Evolutionary conservation across 768 basidiomycete species (phyloP).

Genomic region (Mrakia gelida): DNA sequence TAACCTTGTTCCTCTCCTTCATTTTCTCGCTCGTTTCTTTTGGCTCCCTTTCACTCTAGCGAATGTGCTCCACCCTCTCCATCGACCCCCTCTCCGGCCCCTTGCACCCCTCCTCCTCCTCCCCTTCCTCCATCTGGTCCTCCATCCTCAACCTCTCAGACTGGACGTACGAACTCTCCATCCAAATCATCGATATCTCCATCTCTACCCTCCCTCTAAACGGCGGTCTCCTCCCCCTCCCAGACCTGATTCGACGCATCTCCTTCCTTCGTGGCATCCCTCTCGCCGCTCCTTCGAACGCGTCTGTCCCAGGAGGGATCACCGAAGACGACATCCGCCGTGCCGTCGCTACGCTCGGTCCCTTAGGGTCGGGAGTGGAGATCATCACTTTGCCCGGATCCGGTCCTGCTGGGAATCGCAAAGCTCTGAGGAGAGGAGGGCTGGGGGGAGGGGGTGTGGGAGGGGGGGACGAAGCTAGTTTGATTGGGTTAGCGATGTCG

Average conservation of each 20-base stretch:
- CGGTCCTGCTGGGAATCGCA: constrained; percentile 49
- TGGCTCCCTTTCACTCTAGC: background rate
- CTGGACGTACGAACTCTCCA: constrained; percentile 92
- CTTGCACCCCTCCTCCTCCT: constrained; percentile 47
- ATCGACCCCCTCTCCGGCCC: constrained; percentile 91
- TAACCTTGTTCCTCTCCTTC: background rate
- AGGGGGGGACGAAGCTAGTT: constrained; percentile 74
- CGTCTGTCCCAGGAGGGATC: constrained; percentile 58
- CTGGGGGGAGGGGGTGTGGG: constrained; percentile 89
- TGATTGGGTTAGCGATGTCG: constrained; percentile 57
- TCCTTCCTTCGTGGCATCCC: constrained; percentile 62
- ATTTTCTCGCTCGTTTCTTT: too few relatives aligned
- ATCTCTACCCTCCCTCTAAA: constrained; percentile 53
- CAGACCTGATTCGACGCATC: constrained; percentile 74
- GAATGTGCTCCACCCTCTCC: constrained; percentile 87
- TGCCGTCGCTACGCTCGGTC: constrained; percentile 79
- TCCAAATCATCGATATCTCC: constrained; percentile 72
- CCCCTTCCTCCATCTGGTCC: constrained; percentile 62
- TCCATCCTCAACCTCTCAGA: constrained; percentile 74
- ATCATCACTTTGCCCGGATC: constrained; percentile 67
- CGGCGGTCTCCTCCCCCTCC: constrained; percentile 86
- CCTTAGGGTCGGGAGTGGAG: constrained; percentile 87
- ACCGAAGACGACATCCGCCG: constrained; percentile 79
- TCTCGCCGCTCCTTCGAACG: background rate
- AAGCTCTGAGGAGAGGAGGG: constrained; percentile 57